Conservation (phyloP, 2,329 filamentous ascomycete genomes). For the Microdochium bolleyi region DNA sequence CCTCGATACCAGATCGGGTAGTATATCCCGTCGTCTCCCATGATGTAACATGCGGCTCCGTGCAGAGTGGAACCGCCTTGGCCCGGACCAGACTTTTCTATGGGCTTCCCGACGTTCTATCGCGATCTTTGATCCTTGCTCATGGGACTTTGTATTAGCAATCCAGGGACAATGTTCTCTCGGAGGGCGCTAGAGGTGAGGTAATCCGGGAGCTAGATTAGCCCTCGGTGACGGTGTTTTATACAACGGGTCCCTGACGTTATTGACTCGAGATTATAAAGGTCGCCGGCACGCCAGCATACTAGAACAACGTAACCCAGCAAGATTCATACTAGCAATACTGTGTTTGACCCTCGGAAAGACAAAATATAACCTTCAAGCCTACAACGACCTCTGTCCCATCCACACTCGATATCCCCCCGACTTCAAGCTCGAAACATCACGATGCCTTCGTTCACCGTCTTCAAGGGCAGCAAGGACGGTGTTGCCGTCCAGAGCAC, state of each 20-base stretch:
- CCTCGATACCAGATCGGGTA: neutral
- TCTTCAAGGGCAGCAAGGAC: constrained; percentile 54
- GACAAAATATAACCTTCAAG: too few relatives aligned
- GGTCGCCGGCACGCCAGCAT: too few relatives aligned
- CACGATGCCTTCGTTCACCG: constrained; percentile 39
- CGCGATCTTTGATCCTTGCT: neutral
- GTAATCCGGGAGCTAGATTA: neutral
- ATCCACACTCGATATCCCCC: too few relatives aligned
- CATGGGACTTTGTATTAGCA: neutral
- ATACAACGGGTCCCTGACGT: too few relatives aligned
- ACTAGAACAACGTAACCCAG: too few relatives aligned
- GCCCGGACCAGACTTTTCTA: neutral
- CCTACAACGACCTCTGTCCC: too few relatives aligned
- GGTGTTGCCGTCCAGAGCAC: constrained; percentile 44
- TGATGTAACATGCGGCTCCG: neutral
- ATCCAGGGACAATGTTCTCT: neutral
- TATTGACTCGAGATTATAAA: too few relatives aligned
- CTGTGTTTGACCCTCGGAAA: too few relatives aligned
- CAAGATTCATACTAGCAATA: too few relatives aligned
- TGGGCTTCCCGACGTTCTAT: neutral
- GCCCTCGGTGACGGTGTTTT: neutral
- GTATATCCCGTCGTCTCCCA: too few relatives aligned
- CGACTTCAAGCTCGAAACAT: neutral
- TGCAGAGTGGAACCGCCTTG: neutral
- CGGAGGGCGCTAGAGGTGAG: neutral